Evolutionary conservation across 2,329 filamentous ascomycete species (phyloP).

Genomic region (Fusarium acutatum): DNA sequence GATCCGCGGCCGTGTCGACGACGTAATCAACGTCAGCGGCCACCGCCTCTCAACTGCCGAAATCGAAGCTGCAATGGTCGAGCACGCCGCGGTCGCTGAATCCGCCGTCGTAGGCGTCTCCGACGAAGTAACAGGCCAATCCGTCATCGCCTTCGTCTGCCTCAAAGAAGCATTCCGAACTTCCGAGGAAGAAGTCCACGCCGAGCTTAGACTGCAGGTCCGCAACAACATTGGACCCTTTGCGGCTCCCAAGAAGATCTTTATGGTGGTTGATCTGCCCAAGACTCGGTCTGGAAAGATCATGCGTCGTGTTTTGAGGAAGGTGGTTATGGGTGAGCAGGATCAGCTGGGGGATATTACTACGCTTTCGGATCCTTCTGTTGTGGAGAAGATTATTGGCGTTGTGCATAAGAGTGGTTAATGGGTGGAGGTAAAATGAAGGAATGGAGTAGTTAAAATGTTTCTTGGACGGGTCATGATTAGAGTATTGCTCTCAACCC

Average conservation of each 20-base stretch:
- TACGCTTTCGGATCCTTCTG: constrained; percentile 86
- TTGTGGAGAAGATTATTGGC: constrained; percentile 86
- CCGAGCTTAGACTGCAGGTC: constrained; percentile 89
- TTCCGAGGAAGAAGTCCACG: constrained; percentile 74
- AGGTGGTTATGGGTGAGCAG: constrained; percentile 93
- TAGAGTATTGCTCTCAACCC: neutral
- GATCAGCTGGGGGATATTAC: constrained; percentile 90
- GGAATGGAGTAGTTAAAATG: neutral
- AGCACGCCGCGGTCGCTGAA: constrained; percentile 86
- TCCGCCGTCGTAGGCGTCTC: constrained; percentile 88
- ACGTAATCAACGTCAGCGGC: constrained; percentile 94
- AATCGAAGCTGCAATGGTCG: constrained; percentile 92
- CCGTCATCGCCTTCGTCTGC: constrained; percentile 90
- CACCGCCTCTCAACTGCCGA: constrained; percentile 95
- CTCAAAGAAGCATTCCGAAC: constrained; percentile 66
- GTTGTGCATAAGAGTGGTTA: constrained; percentile 19
- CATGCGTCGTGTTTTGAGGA: constrained; percentile 91
- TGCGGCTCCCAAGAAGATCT: constrained; percentile 89
- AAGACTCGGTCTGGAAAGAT: constrained; percentile 97
- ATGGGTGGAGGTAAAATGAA: neutral
- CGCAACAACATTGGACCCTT: constrained; percentile 94
- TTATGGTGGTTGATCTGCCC: constrained; percentile 85
- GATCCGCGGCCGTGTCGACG: constrained; percentile 95
- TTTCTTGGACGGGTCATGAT: neutral
- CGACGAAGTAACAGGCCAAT: constrained; percentile 91